A percentile compares a stretch with the other conserved stretches of the same genome.
Conservation (phyloP, 495 filamentous ascomycete species). For the Glutinoglossum americanum region DNA sequence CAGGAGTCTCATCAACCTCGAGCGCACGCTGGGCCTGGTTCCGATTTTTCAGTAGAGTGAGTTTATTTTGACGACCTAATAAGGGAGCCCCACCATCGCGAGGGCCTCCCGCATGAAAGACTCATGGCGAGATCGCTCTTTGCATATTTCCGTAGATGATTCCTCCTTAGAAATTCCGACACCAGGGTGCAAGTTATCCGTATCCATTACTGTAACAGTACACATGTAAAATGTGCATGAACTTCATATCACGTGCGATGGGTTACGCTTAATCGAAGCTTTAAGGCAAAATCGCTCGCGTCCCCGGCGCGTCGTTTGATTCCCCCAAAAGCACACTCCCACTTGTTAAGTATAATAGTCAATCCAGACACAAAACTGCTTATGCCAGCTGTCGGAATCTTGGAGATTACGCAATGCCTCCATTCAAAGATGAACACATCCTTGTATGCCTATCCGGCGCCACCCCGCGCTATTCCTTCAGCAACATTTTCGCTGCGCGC, state of each 20-base stretch:
- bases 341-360: not conserved
- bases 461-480: not conserved
- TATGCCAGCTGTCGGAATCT: not conserved
- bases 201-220: not conserved
- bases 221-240: not conserved
- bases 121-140: conserved; percentile 19
- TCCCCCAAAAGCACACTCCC: not conserved
- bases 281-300: not conserved
- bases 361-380: not conserved
- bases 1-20: conserved; percentile 70
- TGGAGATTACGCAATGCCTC: conserved; percentile 30
- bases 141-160: not conserved
- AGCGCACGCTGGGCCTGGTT: conserved; percentile 59
- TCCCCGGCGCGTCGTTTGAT: not conserved
- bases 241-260: not conserved
- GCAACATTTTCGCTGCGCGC: not conserved
- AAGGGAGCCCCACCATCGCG: conserved; percentile 30
- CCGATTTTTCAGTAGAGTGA: not conserved
- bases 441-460: conserved; percentile 31
- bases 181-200: not conserved
- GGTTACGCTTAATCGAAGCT: no score
- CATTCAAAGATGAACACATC: conserved; percentile 60
- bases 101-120: conserved; percentile 51
- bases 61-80: not conserved
- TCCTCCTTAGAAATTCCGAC: not conserved